A percentile compares a stretch with the other conserved stretches of the same genome.
phyloP scores from a whole-genome alignment of 176 grass and related monocot species.

The Carex kokanica region DNA sequence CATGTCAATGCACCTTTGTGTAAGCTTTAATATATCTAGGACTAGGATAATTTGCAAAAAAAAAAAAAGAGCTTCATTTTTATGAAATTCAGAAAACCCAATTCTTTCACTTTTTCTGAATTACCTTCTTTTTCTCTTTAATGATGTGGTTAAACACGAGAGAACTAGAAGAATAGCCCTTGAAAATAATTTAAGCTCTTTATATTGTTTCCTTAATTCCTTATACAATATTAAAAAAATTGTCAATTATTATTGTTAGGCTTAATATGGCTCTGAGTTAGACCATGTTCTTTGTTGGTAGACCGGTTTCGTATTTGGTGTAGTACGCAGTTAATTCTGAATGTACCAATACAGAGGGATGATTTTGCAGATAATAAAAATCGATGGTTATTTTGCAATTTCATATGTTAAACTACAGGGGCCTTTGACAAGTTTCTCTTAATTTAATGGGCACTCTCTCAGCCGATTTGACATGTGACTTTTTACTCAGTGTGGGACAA shows the following conservation, averaged over 20 bases:
- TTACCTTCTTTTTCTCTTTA: not conserved
- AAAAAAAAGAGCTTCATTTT: not conserved
- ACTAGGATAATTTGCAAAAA: conserved; percentile 6
- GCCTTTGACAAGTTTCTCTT: not conserved
- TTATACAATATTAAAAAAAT: not conserved
- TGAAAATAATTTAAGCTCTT: not conserved
- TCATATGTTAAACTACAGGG: conserved; percentile 10
- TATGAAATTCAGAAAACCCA: not conserved
- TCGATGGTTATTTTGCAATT: not conserved
- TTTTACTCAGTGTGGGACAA: conserved; percentile 84
- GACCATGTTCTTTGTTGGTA: not conserved
- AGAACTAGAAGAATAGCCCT: not conserved
- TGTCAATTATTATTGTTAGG: not conserved
- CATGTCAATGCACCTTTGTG: conserved; percentile 88
- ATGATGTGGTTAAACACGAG: not conserved
- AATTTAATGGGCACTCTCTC: not conserved
- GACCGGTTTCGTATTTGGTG: not conserved
- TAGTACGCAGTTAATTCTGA: conserved; percentile 8
- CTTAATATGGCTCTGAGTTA: not conserved
- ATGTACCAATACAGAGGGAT: not conserved
- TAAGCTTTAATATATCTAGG: conserved; percentile 44
- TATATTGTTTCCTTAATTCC: not conserved
- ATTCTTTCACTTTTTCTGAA: not conserved
- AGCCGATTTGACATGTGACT: not conserved
- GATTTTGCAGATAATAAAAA: not conserved